Evolutionary conservation across 768 basidiomycete genomes (phyloP).

Genomic region (Boletellus ananas): DNA sequence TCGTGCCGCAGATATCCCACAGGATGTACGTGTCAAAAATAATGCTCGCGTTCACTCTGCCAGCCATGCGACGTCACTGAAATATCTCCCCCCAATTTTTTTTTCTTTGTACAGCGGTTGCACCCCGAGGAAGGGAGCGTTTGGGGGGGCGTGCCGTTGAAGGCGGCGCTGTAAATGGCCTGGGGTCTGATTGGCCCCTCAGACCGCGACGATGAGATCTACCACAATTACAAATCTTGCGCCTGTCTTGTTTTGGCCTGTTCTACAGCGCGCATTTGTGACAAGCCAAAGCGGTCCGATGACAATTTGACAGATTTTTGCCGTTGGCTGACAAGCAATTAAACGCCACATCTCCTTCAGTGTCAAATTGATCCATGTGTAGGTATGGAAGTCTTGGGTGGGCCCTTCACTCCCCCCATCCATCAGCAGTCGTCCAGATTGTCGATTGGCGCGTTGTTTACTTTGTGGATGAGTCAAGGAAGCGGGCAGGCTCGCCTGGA

Average conservation of each 20-base stretch:
- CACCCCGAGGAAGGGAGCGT: constrained; percentile 55
- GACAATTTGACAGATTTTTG: background rate
- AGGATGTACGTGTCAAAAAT: constrained; percentile 39
- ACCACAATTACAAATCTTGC: background rate
- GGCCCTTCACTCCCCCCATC: background rate
- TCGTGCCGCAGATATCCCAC: constrained; percentile 41
- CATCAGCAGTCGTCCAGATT: background rate
- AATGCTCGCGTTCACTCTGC: no score
- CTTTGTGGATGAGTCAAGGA: background rate
- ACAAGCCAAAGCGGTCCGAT: no score
- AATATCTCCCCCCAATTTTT: no score
- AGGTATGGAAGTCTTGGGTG: no score
- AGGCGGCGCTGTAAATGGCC: constrained; percentile 8
- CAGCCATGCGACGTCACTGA: no score
- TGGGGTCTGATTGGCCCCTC: background rate
- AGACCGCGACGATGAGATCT: background rate
- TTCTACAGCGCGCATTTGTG: no score
- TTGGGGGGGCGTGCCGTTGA: constrained; percentile 38
- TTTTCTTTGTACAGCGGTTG: constrained; percentile 37
- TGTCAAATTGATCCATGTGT: constrained; percentile 3
- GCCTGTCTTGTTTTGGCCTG: no score
- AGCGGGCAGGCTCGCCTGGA: background rate
- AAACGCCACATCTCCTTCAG: constrained; percentile 24
- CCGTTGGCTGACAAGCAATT: constrained; percentile 7
- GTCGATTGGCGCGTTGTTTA: background rate